phyloP scores from a whole-genome alignment of 23 red algal genomes.

The Chondrus crispus region DNA sequence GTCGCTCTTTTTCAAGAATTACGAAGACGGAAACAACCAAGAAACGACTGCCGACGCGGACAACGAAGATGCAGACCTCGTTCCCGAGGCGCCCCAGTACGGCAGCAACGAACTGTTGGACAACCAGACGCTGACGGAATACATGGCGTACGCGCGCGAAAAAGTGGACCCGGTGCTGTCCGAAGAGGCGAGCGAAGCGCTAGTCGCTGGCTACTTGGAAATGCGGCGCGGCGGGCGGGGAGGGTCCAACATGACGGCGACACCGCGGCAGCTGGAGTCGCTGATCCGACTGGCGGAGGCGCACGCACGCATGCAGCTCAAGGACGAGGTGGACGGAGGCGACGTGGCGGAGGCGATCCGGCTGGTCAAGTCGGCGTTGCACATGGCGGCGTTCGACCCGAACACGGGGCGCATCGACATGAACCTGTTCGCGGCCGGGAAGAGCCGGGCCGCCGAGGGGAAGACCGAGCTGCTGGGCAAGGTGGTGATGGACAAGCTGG shows the following conservation, averaged over 20 bases:
- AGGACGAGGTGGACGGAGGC: slow-evolving; percentile 53
- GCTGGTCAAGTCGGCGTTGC: slow-evolving; percentile 78
- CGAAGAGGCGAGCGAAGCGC: slow-evolving; percentile 42
- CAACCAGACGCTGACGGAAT: slow-evolving; percentile 68
- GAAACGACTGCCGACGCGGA: neutral
- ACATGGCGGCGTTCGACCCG: slow-evolving; percentile 84
- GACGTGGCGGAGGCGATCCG: slow-evolving; percentile 96
- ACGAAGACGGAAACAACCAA: slow-evolving; percentile 31
- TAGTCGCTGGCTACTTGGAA: slow-evolving; percentile 76
- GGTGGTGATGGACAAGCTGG: slow-evolving; percentile 27
- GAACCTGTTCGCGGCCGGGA: slow-evolving; percentile 82
- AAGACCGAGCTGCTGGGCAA: slow-evolving; percentile 5
- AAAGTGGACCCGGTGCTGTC: slow-evolving; percentile 75
- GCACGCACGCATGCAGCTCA: slow-evolving; percentile 83
- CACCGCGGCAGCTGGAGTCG: slow-evolving; percentile 92
- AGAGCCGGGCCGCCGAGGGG: slow-evolving; percentile 21
- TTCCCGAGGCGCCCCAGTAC: slow-evolving; percentile 20
- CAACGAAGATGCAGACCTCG: slow-evolving; percentile 4
- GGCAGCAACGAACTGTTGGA: slow-evolving; percentile 39
- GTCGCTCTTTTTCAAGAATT: slow-evolving; percentile 86
- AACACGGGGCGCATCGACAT: slow-evolving; percentile 92
- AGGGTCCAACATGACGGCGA: slow-evolving; percentile 83
- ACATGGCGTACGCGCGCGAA: slow-evolving; percentile 91
- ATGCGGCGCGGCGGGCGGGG: slow-evolving; percentile 68
- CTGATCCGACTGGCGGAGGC: slow-evolving; percentile 96